Evolutionary conservation across 345 rosid species (phyloP), one percentile per base, ranked within the genome.

Genomic region (Melaleuca quinquenervia): DNA sequence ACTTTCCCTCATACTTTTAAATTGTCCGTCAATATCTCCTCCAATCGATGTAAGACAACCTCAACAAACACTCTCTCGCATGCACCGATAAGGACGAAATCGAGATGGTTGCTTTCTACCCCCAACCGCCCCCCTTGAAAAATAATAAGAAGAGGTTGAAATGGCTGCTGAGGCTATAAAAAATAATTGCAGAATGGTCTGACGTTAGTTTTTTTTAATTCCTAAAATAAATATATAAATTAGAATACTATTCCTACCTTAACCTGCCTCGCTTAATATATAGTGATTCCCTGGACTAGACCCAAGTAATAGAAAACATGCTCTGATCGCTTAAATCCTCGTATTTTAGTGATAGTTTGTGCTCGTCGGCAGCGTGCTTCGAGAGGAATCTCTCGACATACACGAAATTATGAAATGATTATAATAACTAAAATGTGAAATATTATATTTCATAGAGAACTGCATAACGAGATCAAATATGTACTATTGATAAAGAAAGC

Each of bases 251-350:
- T n/a, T n/a, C n/a, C n/a, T n/a, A 41, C 41, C 41, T 41, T 41
- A 2, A 41, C 11, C 58, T 22, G 11, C 58, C 60, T 12, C 27
- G 24, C n/a, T 22, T 10, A 9, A 9, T 12, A 22, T 55, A 22
- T 55, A 24, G n/a, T 22, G 58, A n/a, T 24, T 54, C 10, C 36
- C 36, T 60, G 15, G 9, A 60, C 29, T 7, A 60, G 27, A 60
- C n/a, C 32, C 74, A 6, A n/a, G 24, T 8, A 15, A 16, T 8
- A 29, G 7, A 0, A 1, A 11, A 1, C 3, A 3, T 8, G 22
- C 5, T n/a, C 36, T 64, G 4, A 15, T 32, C 32, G 45, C 11
- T 64, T 2, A 2, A 27, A 27, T 7, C 18, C 21, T 64, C 2
- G 6, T 7, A 13, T 32, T 16, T 1, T 16, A 32, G 4, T 7